phyloP scores from a whole-genome alignment of 106 monocot genomes.

The Allium sativum region DNA sequence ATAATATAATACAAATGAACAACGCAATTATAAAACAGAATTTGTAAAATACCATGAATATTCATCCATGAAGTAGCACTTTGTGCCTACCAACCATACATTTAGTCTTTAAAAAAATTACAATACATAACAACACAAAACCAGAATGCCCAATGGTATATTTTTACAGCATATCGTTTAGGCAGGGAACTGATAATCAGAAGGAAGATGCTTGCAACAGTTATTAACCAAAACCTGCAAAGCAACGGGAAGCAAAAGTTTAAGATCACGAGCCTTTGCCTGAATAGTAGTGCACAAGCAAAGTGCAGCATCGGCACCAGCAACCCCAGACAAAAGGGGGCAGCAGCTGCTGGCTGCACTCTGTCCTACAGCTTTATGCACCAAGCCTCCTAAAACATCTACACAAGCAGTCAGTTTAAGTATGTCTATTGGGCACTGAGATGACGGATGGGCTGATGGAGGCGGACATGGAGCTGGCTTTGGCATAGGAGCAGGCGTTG shows the following conservation, averaged over 20 bases:
- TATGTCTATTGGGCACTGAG: conserved; percentile 8
- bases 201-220: conserved; percentile 7
- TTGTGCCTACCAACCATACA: not conserved
- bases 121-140: not conserved
- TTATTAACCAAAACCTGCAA: conserved; percentile 11
- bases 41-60: too few species aligned
- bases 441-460: not conserved
- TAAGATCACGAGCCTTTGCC: conserved; percentile 7
- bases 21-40: too few species aligned
- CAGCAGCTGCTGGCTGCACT: conserved; percentile 1
- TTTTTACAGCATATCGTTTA: not conserved
- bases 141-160: not conserved
- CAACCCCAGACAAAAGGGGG: not conserved
- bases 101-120: not conserved
- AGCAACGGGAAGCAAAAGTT: conserved; percentile 6
- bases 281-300: conserved; percentile 11
- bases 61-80: not conserved
- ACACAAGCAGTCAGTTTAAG: conserved; percentile 12
- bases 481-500: not conserved
- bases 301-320: conserved; percentile 6
- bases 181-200: conserved; percentile 11
- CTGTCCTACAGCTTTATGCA: conserved; percentile 1
- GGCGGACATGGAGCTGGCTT: conserved; percentile 1
- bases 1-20: too few species aligned
- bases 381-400: conserved; percentile 3